Conservation (phyloP, 2,329 filamentous ascomycete species). For the Fusarium tjaetaba region DNA sequence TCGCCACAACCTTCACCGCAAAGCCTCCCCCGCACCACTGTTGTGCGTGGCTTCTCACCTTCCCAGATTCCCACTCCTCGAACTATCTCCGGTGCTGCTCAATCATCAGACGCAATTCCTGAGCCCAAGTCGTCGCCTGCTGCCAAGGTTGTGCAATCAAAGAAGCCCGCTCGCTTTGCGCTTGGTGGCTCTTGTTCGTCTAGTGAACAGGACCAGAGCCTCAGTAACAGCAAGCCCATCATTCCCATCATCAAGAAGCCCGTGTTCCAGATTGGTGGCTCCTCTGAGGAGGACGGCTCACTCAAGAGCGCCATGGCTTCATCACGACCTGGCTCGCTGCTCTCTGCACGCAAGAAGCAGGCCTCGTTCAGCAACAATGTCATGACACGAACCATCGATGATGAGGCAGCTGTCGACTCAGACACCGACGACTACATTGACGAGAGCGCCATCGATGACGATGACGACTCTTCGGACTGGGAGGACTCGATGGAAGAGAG, state of each 20-base stretch:
- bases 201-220: conserved; percentile 60
- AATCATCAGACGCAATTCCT: conserved; percentile 68
- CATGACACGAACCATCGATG: conserved; percentile 71
- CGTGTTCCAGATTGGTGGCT: conserved; percentile 65
- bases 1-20: conserved; percentile 44
- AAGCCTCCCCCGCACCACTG: conserved; percentile 50
- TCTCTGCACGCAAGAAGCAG: conserved; percentile 72
- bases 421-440: conserved; percentile 77
- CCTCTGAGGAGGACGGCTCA: conserved; percentile 83
- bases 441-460: conserved; percentile 83
- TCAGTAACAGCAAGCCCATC: conserved; percentile 54
- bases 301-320: conserved; percentile 65
- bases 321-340: conserved; percentile 54
- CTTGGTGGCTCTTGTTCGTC: conserved; percentile 87
- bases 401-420: conserved; percentile 63
- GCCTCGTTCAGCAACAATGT: conserved; percentile 85
- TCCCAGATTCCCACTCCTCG: conserved; percentile 68
- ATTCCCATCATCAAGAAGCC: conserved; percentile 47
- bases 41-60: conserved; percentile 88
- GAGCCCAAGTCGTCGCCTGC: conserved; percentile 66
- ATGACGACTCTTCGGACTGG: conserved; percentile 70
- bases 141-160: conserved; percentile 74
- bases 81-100: conserved; percentile 59
- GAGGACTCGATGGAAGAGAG: conserved; percentile 81
- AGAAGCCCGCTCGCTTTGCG: conserved; percentile 72